These are phyloP conservation scores for Penicillium sp. DNA, from an alignment of 2,329 filamentous ascomycete species.

Conservation along the genomic window DNA sequence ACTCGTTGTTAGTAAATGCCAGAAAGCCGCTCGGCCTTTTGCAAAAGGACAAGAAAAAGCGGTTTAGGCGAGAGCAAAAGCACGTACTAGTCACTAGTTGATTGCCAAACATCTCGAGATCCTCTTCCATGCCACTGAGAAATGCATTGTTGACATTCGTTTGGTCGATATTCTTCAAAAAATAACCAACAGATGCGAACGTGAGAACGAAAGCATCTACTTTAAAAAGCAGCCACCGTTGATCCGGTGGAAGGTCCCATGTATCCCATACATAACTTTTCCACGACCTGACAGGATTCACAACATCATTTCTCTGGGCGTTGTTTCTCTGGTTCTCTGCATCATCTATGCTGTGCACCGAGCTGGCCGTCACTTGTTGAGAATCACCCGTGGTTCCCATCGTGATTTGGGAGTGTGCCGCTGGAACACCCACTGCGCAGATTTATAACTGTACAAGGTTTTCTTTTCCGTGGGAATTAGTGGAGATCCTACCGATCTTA, in stretches of 20 bases:
- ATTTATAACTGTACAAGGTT: too few relatives aligned
- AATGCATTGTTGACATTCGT: conserved; percentile 47
- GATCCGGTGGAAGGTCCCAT: conserved; percentile 22
- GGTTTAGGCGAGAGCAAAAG: neutral
- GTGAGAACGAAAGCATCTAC: conserved; percentile 31
- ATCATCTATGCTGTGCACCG: conserved; percentile 2
- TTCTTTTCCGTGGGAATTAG: neutral
- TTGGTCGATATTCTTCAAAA: conserved; percentile 40
- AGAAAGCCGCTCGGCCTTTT: too few relatives aligned
- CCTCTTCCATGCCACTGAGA: conserved; percentile 40
- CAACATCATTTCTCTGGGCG: neutral
- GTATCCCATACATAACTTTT: conserved; percentile 28
- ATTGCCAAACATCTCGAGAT: conserved; percentile 37
- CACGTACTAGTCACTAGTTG: conserved; percentile 37
- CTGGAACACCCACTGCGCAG: neutral
- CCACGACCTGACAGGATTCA: conserved; percentile 17
- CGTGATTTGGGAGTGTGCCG: neutral
- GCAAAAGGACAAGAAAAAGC: neutral
- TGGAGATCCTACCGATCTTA: neutral
- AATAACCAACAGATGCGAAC: conserved; percentile 32
- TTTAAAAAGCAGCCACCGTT: conserved; percentile 33
- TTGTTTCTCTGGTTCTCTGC: neutral
- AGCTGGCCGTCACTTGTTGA: neutral
- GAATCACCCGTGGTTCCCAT: neutral
- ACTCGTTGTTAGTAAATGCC: neutral